Conservation (phyloP, 345 rosid species). For the Citrus sinensis region DVS_A1.0 CM039165.1:29649001-29649500, state of each 20-base stretch:
- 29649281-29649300: not conserved
- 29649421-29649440: too few species aligned
- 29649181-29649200: not conserved
- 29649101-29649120: not conserved
- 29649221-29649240: not conserved
- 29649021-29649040: not conserved
- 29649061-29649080: not conserved
- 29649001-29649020: constrained; percentile 3
- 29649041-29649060: not conserved
- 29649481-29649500: too few species aligned
- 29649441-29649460: too few species aligned
- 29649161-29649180: not conserved
- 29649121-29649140: constrained; percentile 10
- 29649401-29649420: too few species aligned
- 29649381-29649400: not conserved
- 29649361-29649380: not conserved
- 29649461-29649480: too few species aligned
- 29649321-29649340: not conserved
- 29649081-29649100: constrained; percentile 17
- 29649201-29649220: not conserved
- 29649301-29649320: not conserved
- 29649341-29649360: not conserved
- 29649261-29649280: not conserved
- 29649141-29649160: not conserved
- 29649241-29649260: not conserved